phyloP scores from a whole-genome alignment of 805 yeast species.

The Myxozyma vanderwaltii region DNA sequence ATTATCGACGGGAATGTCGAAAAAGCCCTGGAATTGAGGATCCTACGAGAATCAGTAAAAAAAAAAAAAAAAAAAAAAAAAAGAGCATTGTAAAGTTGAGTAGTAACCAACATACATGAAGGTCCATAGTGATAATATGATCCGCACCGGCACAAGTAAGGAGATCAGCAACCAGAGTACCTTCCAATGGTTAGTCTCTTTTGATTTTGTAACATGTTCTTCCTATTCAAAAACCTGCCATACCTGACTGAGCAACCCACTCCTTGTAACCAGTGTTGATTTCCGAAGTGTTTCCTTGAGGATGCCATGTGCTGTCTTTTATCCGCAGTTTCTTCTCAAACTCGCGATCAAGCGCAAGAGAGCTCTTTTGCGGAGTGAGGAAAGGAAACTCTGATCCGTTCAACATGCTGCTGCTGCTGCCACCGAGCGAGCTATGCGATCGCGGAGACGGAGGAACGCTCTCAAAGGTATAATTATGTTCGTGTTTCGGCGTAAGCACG shows the following conservation, averaged over 20 bases:
- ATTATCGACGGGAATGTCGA: slow-evolving; percentile 95
- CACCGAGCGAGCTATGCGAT: slow-evolving; percentile 16
- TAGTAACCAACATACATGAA: slow-evolving; percentile 66
- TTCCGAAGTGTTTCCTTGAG: slow-evolving; percentile 29
- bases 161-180: slow-evolving; percentile 85
- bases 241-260: slow-evolving; percentile 90
- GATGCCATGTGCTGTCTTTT: slow-evolving; percentile 18
- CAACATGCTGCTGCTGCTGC: neutral
- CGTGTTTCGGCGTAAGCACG: slow-evolving; percentile 32
- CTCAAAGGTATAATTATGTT: slow-evolving; percentile 48
- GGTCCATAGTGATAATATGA: slow-evolving; percentile 94
- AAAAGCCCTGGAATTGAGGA: slow-evolving; percentile 97
- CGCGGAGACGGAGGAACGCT: slow-evolving; percentile 48
- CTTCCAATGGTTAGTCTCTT: neutral
- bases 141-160: slow-evolving; percentile 93
- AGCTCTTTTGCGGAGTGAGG: neutral
- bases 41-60: slow-evolving; percentile 51
- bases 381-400: slow-evolving; percentile 18
- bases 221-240: neutral
- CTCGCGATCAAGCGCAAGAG: slow-evolving; percentile 22
- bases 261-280: slow-evolving; percentile 74
- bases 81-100: no score
- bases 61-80: no score
- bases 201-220: neutral
- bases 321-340: slow-evolving; percentile 15